These are phyloP conservation scores for Cocos nucifera DNA, from an alignment of 176 grass and related monocot genomes.

Conservation along the genomic window DNA sequence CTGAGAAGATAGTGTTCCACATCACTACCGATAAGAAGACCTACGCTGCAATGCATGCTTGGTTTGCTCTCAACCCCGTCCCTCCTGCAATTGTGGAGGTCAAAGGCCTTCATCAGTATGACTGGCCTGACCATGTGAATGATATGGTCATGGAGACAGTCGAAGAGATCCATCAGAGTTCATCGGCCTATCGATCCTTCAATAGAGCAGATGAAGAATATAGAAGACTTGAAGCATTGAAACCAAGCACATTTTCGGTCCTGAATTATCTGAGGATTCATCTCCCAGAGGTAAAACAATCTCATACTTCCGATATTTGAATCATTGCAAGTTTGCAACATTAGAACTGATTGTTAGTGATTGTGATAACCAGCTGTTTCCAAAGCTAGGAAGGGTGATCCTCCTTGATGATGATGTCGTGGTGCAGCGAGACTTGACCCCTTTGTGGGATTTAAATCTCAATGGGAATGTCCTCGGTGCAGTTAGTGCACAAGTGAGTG, in stretches of 20 bases:
- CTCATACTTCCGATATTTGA: no score
- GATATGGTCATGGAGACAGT: slow-evolving; percentile 60
- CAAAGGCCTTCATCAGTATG: slow-evolving; percentile 83
- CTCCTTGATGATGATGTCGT: slow-evolving; percentile 85
- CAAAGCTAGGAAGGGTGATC: slow-evolving; percentile 59
- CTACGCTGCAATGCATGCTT: slow-evolving; percentile 78
- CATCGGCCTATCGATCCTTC: slow-evolving; percentile 18
- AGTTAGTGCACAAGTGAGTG: slow-evolving; percentile 22
- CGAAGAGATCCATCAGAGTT: slow-evolving; percentile 53
- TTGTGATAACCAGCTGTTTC: slow-evolving; percentile 55
- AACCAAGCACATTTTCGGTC: slow-evolving; percentile 58
- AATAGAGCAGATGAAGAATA: slow-evolving; percentile 15
- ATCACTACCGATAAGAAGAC: slow-evolving; percentile 88
- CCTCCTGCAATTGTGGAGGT: slow-evolving; percentile 70
- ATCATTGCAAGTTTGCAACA: neutral
- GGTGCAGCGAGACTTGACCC: slow-evolving; percentile 55
- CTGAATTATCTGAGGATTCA: slow-evolving; percentile 91
- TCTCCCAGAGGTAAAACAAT: slow-evolving; percentile 69
- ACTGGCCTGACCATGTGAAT: slow-evolving; percentile 35
- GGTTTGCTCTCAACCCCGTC: slow-evolving; percentile 71
- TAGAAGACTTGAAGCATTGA: slow-evolving; percentile 47
- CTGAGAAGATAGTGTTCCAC: slow-evolving; percentile 73
- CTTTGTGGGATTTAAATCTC: slow-evolving; percentile 59
- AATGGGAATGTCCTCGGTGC: slow-evolving; percentile 62
- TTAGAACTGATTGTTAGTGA: slow-evolving; percentile 3